Evolutionary conservation across 345 rosid species (phyloP), one percentile per base, ranked within the genome.

Genomic region (Firmiana major): DNA sequence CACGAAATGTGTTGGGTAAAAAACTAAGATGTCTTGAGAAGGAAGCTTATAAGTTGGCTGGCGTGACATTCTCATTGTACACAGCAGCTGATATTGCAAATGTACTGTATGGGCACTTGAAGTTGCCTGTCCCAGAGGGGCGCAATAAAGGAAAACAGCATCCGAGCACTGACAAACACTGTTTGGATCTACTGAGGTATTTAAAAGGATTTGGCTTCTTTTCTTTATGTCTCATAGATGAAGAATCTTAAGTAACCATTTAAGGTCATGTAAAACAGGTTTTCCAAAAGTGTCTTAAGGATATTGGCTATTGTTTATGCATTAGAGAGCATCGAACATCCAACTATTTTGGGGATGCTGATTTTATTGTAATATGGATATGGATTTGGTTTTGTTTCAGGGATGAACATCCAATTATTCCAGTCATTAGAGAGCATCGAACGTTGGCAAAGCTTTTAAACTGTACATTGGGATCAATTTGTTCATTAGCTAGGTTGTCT

Each of bases 141-240:
- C 81, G 79, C 31, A 74, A 71, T 75, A 89, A 88, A 84, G 98
- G 97, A 87, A 93, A 91, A 80, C 89, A 84, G 74, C 98, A 94
- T 85, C 97, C 92, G 10, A 94, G 98, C 73, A 93, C 98, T 16
- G 94, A 93, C 87, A 94, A 93, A 80, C 94, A 94, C 66, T 90
- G 92, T 83, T 84, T 94, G 85, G 96, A 90, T 81, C 80, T 91
- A 53, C 84, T 94, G 80, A 91, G 98, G 98, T 94, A 88, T 58
- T 57, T 19, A 42, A 69, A 59, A 69, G 48, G 19, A 34, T 13
- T 48, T 38, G 51, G 3, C 62, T 58, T 15, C 40, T 57, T 62
- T 75, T 77, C 54, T 73, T 67, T 19, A 53, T 49, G 19, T 26
- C n/a, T 42, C 12, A 58, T 22, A 34, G 63, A 57, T 13, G 43